Evolutionary conservation across 2,329 filamentous ascomycete genomes (phyloP).

Genomic region (Blastomyces gilchristii): DNA sequence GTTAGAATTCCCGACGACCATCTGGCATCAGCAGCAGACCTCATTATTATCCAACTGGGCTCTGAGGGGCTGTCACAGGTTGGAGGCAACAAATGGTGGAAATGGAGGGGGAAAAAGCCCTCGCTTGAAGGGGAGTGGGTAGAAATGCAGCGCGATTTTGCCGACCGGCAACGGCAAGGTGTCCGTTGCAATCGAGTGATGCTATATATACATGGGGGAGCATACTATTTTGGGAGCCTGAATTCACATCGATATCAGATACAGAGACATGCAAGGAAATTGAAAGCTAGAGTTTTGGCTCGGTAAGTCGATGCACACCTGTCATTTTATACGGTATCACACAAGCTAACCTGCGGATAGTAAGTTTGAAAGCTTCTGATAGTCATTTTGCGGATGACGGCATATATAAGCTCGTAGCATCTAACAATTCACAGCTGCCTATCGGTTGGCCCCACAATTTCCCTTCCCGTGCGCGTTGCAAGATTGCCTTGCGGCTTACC

Average conservation of each 20-base stretch:
- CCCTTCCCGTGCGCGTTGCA: conserved; percentile 89
- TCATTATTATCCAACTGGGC: conserved; percentile 66
- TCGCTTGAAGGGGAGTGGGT: conserved; percentile 83
- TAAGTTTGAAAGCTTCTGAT: neutral
- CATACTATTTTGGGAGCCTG: conserved; percentile 90
- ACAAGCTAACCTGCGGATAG: neutral
- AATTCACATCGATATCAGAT: conserved; percentile 98
- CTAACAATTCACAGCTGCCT: conserved; percentile 44
- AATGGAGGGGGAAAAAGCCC: conserved; percentile 59
- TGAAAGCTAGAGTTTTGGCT: conserved; percentile 81
- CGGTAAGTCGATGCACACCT: conserved; percentile 33
- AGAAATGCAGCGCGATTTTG: conserved; percentile 78
- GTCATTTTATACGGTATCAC: conserved; percentile 15
- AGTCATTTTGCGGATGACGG: neutral
- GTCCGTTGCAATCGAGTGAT: conserved; percentile 65
- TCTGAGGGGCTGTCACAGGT: conserved; percentile 61
- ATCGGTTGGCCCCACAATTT: conserved; percentile 83
- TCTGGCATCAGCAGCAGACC: conserved; percentile 54
- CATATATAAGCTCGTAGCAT: neutral
- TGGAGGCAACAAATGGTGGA: conserved; percentile 80
- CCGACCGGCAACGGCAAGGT: conserved; percentile 54
- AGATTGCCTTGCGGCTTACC: conserved; percentile 79
- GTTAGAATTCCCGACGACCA: conserved; percentile 55
- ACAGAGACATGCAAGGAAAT: conserved; percentile 86
- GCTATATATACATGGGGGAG: conserved; percentile 88